Evolutionary conservation across 2,329 filamentous ascomycete genomes (phyloP).

Genomic region (Cladorrhinum sp.): DNA sequence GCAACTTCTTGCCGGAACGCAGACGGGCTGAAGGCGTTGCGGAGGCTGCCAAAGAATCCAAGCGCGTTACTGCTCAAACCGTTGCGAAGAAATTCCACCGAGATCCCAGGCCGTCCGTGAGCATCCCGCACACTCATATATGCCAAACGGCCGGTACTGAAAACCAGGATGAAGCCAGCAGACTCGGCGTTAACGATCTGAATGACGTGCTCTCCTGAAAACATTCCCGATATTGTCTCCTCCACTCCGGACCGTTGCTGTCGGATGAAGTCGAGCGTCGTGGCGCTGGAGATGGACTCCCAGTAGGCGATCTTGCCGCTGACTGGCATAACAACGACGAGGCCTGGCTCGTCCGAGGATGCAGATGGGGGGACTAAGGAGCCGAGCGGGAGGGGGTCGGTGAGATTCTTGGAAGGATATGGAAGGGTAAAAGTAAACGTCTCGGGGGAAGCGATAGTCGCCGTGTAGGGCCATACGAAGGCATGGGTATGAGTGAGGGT

Average conservation of each 20-base stretch:
- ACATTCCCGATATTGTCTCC: slow-evolving; percentile 68
- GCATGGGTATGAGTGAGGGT: slow-evolving; percentile 78
- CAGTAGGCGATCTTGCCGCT: slow-evolving; percentile 88
- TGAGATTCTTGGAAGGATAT: slow-evolving; percentile 62
- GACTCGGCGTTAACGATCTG: slow-evolving; percentile 79
- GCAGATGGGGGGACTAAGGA: slow-evolving; percentile 77
- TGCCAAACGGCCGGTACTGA: slow-evolving; percentile 81
- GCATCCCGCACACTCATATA: slow-evolving; percentile 83
- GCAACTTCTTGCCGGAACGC: slow-evolving; percentile 73
- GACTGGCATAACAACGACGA: slow-evolving; percentile 80
- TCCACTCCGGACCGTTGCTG: slow-evolving; percentile 80
- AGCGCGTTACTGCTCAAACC: slow-evolving; percentile 53
- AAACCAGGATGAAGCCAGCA: slow-evolving; percentile 79
- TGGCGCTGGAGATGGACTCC: slow-evolving; percentile 89
- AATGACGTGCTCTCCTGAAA: slow-evolving; percentile 72
- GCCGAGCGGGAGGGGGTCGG: slow-evolving; percentile 76
- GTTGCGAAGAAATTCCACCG: slow-evolving; percentile 71
- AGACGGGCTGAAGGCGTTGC: slow-evolving; percentile 68
- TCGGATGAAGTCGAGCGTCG: slow-evolving; percentile 77
- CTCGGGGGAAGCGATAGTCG: slow-evolving; percentile 65
- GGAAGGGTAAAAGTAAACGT: slow-evolving; percentile 79
- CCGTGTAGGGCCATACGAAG: slow-evolving; percentile 84
- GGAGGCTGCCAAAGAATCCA: slow-evolving; percentile 78
- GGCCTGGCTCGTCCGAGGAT: slow-evolving; percentile 74
- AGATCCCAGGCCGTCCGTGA: slow-evolving; percentile 80